Base-by-base conservation (phyloP, 257 asterid genomes). In the Solanum ahanhuiri region DNA sequence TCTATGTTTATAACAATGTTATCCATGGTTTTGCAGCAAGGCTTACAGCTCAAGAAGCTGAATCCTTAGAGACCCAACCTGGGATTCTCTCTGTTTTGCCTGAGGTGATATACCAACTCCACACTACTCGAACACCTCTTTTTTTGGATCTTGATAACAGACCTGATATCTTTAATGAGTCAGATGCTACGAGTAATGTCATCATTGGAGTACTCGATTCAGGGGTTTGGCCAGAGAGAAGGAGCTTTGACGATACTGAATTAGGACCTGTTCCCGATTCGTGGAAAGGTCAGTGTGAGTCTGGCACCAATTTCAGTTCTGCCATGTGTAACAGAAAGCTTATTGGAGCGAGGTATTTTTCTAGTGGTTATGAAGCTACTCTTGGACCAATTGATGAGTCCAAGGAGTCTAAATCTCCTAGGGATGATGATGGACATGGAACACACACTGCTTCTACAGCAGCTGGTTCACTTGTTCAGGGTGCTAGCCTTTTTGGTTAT, bases 181-280 rank as follows among this genome's bases (percentile, higher is more conserved):
- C 97, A 0, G 89, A 86, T 4, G 85, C 96, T 1, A 89, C 48
- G 28, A 87, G 96, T 57, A 94, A 97, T 1, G 95, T 97, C 4
- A 25, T 92, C 6, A 87, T 97, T 28, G 98, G 95, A 0, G 96
- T 97, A 63, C 73, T 97, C 11, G 99, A 97, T 83, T 93, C 98
- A 12, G 99, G 99, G 0, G 95, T 89, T 7, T 97, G 99, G 99
- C 99, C 98, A 10, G 99, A 95, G 75, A 94, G 97, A 89, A 94
- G 91, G 90, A 97, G 99, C 67, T 95, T 85, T 69, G 95, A 90
- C 11, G 99, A 95, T 35, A 82, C 88, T 54, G 99, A 95, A 1
- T 72, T 95, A 66, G 95, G 95, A 9, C 90, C 98, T 2, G 70
- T 95, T 2, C 99, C 98, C 5, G 89, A 69, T 70, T 89, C 92